Evolutionary conservation across 495 filamentous ascomycete genomes (phyloP).

Genomic region (Xanthoparmelia taractica): DNA sequence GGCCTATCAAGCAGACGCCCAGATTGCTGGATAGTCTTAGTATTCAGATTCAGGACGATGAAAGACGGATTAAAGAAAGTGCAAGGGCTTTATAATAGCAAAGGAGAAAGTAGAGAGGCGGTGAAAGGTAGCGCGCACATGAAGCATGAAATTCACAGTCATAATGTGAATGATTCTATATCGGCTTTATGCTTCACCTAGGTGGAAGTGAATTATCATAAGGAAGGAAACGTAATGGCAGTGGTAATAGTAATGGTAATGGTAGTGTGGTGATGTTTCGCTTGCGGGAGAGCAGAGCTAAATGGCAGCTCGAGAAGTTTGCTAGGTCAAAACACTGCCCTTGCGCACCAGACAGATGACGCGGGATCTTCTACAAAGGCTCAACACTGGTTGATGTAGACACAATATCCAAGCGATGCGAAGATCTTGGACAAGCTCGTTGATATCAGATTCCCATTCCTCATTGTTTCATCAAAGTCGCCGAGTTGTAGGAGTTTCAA

Average conservation of each 20-base stretch:
- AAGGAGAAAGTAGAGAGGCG: background rate
- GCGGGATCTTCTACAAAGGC: background rate
- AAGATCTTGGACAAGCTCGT: background rate
- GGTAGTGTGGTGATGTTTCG: background rate
- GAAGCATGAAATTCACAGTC: background rate
- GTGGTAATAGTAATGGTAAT: background rate
- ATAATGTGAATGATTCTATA: background rate
- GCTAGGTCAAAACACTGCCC: conserved; percentile 2
- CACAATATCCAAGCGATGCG: background rate
- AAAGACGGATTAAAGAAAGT: background rate
- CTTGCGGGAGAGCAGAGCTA: background rate
- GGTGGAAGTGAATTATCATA: background rate
- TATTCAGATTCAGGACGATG: background rate
- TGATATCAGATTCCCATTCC: background rate
- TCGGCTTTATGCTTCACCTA: background rate
- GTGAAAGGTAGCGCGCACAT: background rate
- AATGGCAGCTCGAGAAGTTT: background rate
- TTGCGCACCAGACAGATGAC: background rate
- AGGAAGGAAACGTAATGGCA: background rate
- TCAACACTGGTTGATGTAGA: background rate
- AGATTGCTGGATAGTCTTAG: background rate
- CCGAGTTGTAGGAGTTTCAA: background rate
- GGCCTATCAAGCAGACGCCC: background rate
- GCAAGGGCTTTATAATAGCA: background rate
- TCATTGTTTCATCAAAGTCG: no score